Evolutionary conservation across 495 filamentous ascomycete species (phyloP).

Genomic region (Tuber indicum): DNA sequence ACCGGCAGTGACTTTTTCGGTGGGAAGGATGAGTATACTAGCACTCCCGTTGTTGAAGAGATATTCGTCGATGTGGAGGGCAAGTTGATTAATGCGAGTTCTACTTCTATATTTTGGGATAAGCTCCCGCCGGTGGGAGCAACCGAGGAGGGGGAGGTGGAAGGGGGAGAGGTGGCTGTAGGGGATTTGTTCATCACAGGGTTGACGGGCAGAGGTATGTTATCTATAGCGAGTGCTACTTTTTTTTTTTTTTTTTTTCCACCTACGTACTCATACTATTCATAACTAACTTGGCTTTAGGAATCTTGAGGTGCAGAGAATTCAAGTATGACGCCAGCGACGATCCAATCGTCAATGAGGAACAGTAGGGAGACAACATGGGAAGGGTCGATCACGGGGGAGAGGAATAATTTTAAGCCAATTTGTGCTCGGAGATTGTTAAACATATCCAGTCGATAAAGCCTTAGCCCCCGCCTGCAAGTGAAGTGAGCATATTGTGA

Average conservation of each 20-base stretch:
- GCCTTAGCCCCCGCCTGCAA: background rate
- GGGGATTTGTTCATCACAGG: slow-evolving; percentile 24
- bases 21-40: slow-evolving; percentile 32
- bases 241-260: background rate
- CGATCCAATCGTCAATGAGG: slow-evolving; percentile 4
- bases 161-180: slow-evolving; percentile 2
- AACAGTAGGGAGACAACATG: background rate
- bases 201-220: slow-evolving; percentile 17
- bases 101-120: slow-evolving; percentile 32
- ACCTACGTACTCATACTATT: background rate
- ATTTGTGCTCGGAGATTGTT: background rate
- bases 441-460: background rate
- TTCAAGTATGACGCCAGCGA: slow-evolving; percentile 11
- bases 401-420: background rate
- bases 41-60: slow-evolving; percentile 28
- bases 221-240: background rate
- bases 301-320: slow-evolving; percentile 21
- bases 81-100: slow-evolving; percentile 28
- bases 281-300: slow-evolving; percentile 8
- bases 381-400: background rate
- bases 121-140: slow-evolving; percentile 1
- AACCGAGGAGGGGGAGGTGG: slow-evolving; percentile 10
- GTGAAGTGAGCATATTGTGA: background rate
- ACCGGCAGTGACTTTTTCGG: slow-evolving; percentile 36
- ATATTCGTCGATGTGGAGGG: slow-evolving; percentile 32